A percentile compares a stretch with the other conserved stretches of the same genome.
Evolutionary conservation across 345 rosid species (phyloP).

Genomic region (Brassica incana): DNA sequence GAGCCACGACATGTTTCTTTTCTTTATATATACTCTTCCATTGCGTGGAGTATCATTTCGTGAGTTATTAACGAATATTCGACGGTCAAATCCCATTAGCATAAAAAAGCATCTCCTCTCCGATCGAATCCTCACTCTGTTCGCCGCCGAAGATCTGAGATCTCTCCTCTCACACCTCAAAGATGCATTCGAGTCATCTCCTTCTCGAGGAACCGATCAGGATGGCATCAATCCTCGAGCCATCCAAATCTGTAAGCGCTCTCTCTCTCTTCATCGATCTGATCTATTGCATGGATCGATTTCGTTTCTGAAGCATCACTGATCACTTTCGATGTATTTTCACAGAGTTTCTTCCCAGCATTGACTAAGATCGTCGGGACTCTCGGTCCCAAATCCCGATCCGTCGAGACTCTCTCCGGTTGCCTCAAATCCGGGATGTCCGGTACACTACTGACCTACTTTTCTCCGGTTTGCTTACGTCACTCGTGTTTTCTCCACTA

Average conservation of each 20-base stretch:
- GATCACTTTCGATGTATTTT: background rate
- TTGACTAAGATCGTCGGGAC: conserved; percentile 98
- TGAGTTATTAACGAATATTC: background rate
- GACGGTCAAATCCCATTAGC: background rate
- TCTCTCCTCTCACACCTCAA: conserved; percentile 27
- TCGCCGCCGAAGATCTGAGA: conserved; percentile 31
- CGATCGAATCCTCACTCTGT: conserved; percentile 21
- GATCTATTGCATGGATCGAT: background rate
- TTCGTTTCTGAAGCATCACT: background rate
- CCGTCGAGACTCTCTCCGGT: conserved; percentile 67
- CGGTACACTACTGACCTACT: conserved; percentile 40
- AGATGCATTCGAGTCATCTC: conserved; percentile 91
- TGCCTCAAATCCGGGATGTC: conserved; percentile 96
- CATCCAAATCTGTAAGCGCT: conserved; percentile 77
- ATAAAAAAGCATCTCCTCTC: background rate
- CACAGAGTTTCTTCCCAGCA: conserved; percentile 91
- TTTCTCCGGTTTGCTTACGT: background rate
- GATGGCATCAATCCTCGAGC: conserved; percentile 98
- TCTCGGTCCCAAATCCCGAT: conserved; percentile 81
- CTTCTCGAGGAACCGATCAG: conserved; percentile 97
- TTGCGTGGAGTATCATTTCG: background rate
- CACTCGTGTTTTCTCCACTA: background rate
- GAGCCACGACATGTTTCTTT: background rate
- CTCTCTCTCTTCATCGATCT: background rate
- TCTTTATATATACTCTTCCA: background rate